These are phyloP conservation scores for Dysphania ambrosioides DNA, from an alignment of 148 eudicot species.

Conservation along the genomic window DNA sequence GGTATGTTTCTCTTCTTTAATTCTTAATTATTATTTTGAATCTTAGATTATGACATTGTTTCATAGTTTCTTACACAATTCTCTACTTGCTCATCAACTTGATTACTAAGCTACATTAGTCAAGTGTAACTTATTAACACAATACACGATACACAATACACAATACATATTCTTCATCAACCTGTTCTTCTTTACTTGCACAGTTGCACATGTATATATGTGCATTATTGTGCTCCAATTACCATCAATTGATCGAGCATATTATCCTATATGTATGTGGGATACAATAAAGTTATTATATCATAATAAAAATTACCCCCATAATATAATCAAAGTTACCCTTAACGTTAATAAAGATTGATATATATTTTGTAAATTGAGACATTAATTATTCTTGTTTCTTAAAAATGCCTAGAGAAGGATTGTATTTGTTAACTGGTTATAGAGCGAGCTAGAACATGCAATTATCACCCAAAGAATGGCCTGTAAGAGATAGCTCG, in stretches of 20 bases:
- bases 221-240: not conserved
- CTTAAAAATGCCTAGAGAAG: not conserved
- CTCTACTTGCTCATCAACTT: slow-evolving; percentile 19
- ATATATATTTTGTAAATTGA: too few relatives aligned
- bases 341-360: too few relatives aligned
- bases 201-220: too few relatives aligned
- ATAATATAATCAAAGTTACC: too few relatives aligned
- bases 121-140: not conserved
- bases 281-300: too few relatives aligned
- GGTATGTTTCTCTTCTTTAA: slow-evolving; percentile 37
- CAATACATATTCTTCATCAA: not conserved
- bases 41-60: not conserved
- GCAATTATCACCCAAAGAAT: not conserved
- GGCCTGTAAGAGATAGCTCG: not conserved
- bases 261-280: too few relatives aligned
- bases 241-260: not conserved
- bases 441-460: not conserved
- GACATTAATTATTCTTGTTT: not conserved
- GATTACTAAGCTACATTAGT: too few relatives aligned
- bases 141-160: too few relatives aligned
- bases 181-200: not conserved
- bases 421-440: not conserved
- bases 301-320: too few relatives aligned
- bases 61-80: not conserved
- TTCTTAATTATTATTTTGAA: not conserved